Conservation (phyloP, 1,139 yeast genomes). For the Kodamaea arcana region DNA sequence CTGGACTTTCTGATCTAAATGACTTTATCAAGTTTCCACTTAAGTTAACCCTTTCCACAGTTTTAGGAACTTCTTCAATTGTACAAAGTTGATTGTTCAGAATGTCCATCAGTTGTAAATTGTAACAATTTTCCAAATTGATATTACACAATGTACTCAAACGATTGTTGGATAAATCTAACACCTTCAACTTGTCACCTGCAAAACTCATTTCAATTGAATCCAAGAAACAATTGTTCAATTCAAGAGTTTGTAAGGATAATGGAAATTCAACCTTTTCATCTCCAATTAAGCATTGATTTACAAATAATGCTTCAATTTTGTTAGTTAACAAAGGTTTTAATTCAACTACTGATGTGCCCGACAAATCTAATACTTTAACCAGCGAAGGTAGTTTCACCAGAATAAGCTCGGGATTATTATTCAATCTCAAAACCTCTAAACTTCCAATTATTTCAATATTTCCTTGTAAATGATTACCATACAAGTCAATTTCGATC, state of each 20-base stretch:
- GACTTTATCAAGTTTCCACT: slow-evolving; percentile 6
- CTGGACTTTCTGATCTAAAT: slow-evolving; percentile 1
- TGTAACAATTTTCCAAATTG: slow-evolving; percentile 4
- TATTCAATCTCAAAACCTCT: slow-evolving; percentile 1
- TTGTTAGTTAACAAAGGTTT: not conserved
- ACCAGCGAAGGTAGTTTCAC: slow-evolving; percentile 1
- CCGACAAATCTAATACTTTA: slow-evolving; percentile 3
- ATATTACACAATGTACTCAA: slow-evolving; percentile 3
- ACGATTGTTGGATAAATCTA: slow-evolving; percentile 8
- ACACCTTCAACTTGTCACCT: slow-evolving; percentile 1
- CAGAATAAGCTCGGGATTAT: slow-evolving; percentile 1
- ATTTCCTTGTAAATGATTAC: slow-evolving; percentile 6
- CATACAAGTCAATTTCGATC: slow-evolving; percentile 4
- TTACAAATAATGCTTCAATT: slow-evolving; percentile 2
- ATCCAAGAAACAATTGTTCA: slow-evolving; percentile 4
- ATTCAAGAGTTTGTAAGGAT: slow-evolving; percentile 2
- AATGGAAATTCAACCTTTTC: slow-evolving; percentile 2
- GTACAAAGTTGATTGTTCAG: slow-evolving; percentile 8
- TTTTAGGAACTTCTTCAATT: slow-evolving; percentile 4
- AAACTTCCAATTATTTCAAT: slow-evolving; percentile 3
- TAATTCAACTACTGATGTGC: slow-evolving; percentile 2
- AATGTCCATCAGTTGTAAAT: slow-evolving; percentile 4
- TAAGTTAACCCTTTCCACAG: slow-evolving; percentile 4
- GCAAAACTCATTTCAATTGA: slow-evolving; percentile 5
- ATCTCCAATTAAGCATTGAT: slow-evolving; percentile 3